A percentile compares a stretch with the other conserved stretches of the same genome.
Conservation (phyloP, 1,284 basidiomycete species). For the Papiliotrema terrestris region DNA sequence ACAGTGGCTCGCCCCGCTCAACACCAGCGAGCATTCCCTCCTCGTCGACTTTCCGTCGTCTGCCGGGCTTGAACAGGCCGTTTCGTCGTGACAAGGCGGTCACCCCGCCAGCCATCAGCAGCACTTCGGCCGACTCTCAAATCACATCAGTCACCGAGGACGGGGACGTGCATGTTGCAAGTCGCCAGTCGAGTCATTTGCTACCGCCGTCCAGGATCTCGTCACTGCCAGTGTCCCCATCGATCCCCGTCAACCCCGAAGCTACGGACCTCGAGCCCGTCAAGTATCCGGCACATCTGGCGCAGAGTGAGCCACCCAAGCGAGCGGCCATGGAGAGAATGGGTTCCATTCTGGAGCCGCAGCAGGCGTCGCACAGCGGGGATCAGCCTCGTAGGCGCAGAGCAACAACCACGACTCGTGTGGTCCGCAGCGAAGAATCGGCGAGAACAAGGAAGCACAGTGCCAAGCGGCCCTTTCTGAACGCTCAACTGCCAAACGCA, state of each 20-base stretch:
- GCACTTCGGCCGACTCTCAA: background rate
- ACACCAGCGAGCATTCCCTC: conserved; percentile 12
- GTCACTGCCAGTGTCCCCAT: background rate
- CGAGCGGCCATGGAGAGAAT: background rate
- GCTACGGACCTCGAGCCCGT: conserved; percentile 23
- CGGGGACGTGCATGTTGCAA: background rate
- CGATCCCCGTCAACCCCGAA: background rate
- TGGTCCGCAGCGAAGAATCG: background rate
- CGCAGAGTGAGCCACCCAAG: conserved; percentile 20
- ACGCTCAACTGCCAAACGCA: conserved; percentile 22
- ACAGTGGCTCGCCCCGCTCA: background rate
- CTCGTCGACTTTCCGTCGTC: conserved; percentile 32
- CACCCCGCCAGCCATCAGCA: conserved; percentile 2
- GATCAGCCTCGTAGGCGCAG: background rate
- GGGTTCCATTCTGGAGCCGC: background rate
- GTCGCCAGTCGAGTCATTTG: background rate
- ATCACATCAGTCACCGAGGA: background rate
- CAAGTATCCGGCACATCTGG: conserved; percentile 29
- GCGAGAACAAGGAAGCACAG: background rate
- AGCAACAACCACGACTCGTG: background rate
- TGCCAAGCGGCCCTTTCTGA: background rate
- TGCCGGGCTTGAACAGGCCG: conserved; percentile 30
- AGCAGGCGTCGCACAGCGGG: background rate
- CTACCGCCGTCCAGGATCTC: background rate
- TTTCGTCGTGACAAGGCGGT: conserved; percentile 32